Conservation (phyloP, 768 basidiomycete species). For the Russula compacta region DNA sequence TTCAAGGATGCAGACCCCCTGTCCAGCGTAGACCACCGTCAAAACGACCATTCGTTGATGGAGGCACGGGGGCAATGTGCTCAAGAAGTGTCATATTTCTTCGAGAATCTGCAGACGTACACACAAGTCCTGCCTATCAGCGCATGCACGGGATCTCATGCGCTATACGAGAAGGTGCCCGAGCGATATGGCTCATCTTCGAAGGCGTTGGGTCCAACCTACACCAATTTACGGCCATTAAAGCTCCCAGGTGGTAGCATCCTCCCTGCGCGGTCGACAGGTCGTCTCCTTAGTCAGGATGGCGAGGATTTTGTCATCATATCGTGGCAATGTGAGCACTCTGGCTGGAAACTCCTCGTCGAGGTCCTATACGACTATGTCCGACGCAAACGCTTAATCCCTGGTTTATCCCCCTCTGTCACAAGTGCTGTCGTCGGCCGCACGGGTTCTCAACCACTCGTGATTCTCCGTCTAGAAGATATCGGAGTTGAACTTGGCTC, state of each 20-base stretch:
- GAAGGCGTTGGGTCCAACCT: conserved; percentile 42
- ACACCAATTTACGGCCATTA: conserved; percentile 57
- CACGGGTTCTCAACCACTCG: conserved; percentile 5
- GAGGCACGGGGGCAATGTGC: conserved; percentile 53
- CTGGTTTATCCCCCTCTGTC: conserved; percentile 17
- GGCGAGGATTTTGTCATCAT: conserved; percentile 61
- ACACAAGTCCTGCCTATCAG: conserved; percentile 62
- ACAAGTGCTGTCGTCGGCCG: not conserved
- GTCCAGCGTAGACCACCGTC: conserved; percentile 40
- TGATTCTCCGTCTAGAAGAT: conserved; percentile 46
- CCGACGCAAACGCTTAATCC: conserved; percentile 42
- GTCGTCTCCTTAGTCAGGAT: conserved; percentile 64
- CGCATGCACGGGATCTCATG: conserved; percentile 56
- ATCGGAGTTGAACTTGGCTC: conserved; percentile 62
- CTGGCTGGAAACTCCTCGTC: conserved; percentile 80
- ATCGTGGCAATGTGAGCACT: conserved; percentile 73
- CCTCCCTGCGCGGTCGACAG: conserved; percentile 57
- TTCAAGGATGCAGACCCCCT: conserved; percentile 69
- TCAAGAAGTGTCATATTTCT: conserved; percentile 65
- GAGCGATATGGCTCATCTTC: conserved; percentile 48
- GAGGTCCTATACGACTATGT: conserved; percentile 75
- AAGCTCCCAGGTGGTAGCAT: conserved; percentile 68
- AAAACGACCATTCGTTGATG: conserved; percentile 32
- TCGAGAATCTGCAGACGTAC: conserved; percentile 61
- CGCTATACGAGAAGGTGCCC: conserved; percentile 60